Evolutionary conservation across 139 green algal species (phyloP), one percentile per base, ranked within the genome.

Genomic region (Zygnema circumcarinatum): DNA sequence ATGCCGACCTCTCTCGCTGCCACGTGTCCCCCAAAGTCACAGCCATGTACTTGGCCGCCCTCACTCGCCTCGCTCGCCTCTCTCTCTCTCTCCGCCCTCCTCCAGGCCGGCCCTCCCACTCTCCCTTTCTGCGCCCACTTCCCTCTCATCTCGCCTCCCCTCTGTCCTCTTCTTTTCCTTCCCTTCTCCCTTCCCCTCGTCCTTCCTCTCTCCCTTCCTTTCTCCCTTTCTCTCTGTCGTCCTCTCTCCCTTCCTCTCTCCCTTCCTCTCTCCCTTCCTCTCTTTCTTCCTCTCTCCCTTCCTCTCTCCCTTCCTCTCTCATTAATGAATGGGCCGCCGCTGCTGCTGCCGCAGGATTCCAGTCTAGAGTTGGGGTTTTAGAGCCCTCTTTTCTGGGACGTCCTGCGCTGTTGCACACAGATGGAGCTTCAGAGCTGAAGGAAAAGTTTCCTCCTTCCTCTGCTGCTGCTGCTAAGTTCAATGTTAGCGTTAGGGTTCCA

Each of bases 41-140:
- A 7, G 47, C 47, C 47, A 62, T 62, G 47, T 16, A 16, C 47
- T 16, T 62, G 47, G 47, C 47, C 47, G 16, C 47, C 16, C 16
- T 62, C 16, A 16, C 47, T 62, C 47, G 47, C 47, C 47, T 62
- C 7, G 47, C 47, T 62, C 47, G 69, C 16, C 39, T 78, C 69
- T 78, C 69, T 78, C 39, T 78, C 39, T 47, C 69, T 47, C 39
- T 47, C 56, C n/a, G 29, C n/a, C 56, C n/a, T n/a, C n/a, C 56
- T 72, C 56, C n/a, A 29, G 29, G 29, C n/a, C 56, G 29, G 29
- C 39, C 69, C 36, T 47, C 39, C 36, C 69, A 3, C 69, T 78
- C 69, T 78, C 38, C 38, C 16, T 3, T 78, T 16, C 39, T 25
- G 29, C 56, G 29, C n/a, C n/a, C 7, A 41, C 3, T 78, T 11